Conservation (phyloP, 2,329 filamentous ascomycete genomes). For the Neodidymelliopsis sp. region DNA sequence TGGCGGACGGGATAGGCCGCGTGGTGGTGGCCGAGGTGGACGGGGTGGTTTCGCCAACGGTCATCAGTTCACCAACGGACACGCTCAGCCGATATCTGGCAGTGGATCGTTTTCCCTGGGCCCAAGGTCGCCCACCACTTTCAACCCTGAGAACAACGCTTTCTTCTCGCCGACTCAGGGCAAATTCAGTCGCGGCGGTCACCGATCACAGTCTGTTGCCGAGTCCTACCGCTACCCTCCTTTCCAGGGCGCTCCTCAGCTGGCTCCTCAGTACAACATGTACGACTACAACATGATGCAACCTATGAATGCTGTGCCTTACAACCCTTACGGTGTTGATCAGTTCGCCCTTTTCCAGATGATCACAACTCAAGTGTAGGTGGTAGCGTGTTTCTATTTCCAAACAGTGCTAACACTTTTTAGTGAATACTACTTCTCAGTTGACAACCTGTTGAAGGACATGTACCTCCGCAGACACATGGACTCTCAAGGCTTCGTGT, state of each 20-base stretch:
- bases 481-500: constrained; percentile 94
- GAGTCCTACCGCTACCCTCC: constrained; percentile 57
- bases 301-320: constrained; percentile 66
- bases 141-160: constrained; percentile 44
- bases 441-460: constrained; percentile 95
- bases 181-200: constrained; percentile 58
- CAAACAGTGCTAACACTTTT: constrained; percentile 48
- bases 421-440: constrained; percentile 95
- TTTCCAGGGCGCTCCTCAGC: constrained; percentile 46
- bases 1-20: constrained; percentile 54
- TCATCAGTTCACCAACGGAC: constrained; percentile 52
- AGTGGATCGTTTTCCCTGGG: constrained; percentile 46
- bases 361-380: constrained; percentile 68
- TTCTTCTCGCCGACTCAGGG: constrained; percentile 41
- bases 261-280: constrained; percentile 59
- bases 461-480: constrained; percentile 87
- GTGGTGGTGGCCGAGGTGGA: constrained; percentile 57
- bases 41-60: constrained; percentile 50
- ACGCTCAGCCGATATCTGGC: constrained; percentile 41
- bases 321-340: constrained; percentile 65
- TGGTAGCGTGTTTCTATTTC: not conserved
- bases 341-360: constrained; percentile 63
- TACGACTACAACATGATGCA: constrained; percentile 65
- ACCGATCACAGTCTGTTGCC: constrained; percentile 68
- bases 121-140: constrained; percentile 46